A percentile compares a stretch with the other conserved stretches of the same genome.
phyloP scores from a whole-genome alignment of 2,329 filamentous ascomycete species.

The Trichophyton verrucosum region DNA sequence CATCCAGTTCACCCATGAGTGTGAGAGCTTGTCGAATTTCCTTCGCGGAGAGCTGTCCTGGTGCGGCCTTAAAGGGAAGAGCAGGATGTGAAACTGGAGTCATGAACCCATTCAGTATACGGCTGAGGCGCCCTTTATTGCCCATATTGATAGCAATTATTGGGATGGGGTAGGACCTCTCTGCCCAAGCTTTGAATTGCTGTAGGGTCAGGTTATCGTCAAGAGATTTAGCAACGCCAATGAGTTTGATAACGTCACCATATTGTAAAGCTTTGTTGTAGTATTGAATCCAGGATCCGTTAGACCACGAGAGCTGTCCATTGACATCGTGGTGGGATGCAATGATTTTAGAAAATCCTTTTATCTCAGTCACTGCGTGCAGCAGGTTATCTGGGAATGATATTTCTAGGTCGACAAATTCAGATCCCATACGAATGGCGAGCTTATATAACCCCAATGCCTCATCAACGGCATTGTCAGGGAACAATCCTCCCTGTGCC shows the following conservation, averaged over 20 bases:
- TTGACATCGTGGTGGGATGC: slow-evolving; percentile 88
- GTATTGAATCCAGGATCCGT: slow-evolving; percentile 79
- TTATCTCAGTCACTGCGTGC: slow-evolving; percentile 52
- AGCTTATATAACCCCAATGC: slow-evolving; percentile 63
- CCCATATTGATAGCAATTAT: slow-evolving; percentile 97
- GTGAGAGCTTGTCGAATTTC: slow-evolving; percentile 73
- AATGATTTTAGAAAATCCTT: slow-evolving; percentile 70
- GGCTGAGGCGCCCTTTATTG: slow-evolving; percentile 68
- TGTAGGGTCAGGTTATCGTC: slow-evolving; percentile 80
- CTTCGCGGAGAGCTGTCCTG: slow-evolving; percentile 78
- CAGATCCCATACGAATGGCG: slow-evolving; percentile 70
- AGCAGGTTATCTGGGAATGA: slow-evolving; percentile 68
- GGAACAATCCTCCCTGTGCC: slow-evolving; percentile 78
- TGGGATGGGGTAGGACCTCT: slow-evolving; percentile 60
- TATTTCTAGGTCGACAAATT: slow-evolving; percentile 90
- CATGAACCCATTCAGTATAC: slow-evolving; percentile 82
- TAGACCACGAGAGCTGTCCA: slow-evolving; percentile 70
- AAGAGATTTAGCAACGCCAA: slow-evolving; percentile 62
- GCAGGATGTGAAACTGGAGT: slow-evolving; percentile 85
- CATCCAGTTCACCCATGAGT: slow-evolving; percentile 63
- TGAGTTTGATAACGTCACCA: slow-evolving; percentile 88
- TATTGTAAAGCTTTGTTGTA: slow-evolving; percentile 85
- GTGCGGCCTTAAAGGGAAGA: slow-evolving; percentile 85
- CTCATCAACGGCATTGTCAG: slow-evolving; percentile 59
- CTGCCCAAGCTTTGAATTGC: slow-evolving; percentile 67